A percentile compares a stretch with the other conserved stretches of the same genome.
These are phyloP conservation scores for Ensete glaucum DNA, from an alignment of 176 grass and related monocot genomes.

Conservation along the genomic window DNA sequence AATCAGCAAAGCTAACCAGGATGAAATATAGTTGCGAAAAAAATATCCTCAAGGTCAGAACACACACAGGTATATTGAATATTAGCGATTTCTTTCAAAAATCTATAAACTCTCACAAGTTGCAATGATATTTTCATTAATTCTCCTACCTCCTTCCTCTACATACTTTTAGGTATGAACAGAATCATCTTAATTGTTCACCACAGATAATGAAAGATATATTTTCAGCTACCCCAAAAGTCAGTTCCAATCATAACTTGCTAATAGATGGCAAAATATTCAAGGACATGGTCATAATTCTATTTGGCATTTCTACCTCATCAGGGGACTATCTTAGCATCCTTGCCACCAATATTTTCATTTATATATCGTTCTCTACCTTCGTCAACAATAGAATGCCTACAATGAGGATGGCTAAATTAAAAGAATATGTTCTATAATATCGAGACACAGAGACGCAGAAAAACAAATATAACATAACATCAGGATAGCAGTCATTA, in stretches of 20 bases:
- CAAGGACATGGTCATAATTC: too few species aligned
- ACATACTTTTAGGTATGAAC: neutral
- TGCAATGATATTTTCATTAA: neutral
- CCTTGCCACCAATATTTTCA: neutral
- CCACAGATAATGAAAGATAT: neutral
- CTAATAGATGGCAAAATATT: neutral
- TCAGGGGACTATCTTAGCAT: too few species aligned
- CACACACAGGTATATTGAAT: neutral
- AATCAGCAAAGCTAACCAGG: neutral
- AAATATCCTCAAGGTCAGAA: neutral
- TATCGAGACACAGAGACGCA: too few species aligned
- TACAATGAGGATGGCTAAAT: neutral
- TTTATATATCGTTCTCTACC: too few species aligned
- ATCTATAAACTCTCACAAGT: neutral
- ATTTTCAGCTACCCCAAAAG: neutral
- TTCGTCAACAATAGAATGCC: neutral
- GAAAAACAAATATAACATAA: too few species aligned
- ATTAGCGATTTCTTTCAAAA: neutral
- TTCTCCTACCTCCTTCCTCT: neutral
- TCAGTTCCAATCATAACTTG: neutral
- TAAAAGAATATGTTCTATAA: neutral
- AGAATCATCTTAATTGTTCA: neutral
- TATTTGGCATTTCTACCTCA: too few species aligned
- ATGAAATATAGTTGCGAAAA: neutral
- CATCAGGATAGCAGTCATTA: too few species aligned